These are phyloP conservation scores for Metroxylon sagu DNA, from an alignment of 176 grass and related monocot species.

Conservation along the genomic window DNA sequence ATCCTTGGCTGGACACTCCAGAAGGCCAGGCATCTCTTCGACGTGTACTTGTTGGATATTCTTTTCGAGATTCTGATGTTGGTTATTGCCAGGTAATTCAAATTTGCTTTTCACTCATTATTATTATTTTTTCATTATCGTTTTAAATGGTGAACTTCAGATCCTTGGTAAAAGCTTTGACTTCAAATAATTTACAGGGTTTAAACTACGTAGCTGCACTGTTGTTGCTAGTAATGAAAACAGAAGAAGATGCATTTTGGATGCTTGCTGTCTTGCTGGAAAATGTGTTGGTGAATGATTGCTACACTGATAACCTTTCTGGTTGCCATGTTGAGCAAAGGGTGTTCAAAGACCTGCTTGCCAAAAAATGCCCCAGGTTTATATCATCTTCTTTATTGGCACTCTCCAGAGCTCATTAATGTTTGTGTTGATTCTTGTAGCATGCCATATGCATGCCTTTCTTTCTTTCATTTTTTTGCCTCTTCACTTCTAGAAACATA, in stretches of 20 bases:
- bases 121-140: too few relatives aligned
- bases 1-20: slow-evolving; percentile 80
- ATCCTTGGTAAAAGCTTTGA: too few relatives aligned
- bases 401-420: too few relatives aligned
- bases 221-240: slow-evolving; percentile 75
- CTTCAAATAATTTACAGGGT: slow-evolving; percentile 35
- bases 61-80: slow-evolving; percentile 96
- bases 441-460: not conserved
- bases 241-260: slow-evolving; percentile 97
- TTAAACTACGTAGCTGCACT: slow-evolving; percentile 95
- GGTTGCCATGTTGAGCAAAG: slow-evolving; percentile 99
- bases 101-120: not conserved
- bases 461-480: not conserved
- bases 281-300: slow-evolving; percentile 92
- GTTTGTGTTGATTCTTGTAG: too few relatives aligned
- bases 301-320: slow-evolving; percentile 92
- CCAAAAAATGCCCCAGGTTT: slow-evolving; percentile 92
- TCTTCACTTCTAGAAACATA: too few relatives aligned
- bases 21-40: slow-evolving; percentile 86
- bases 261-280: slow-evolving; percentile 90
- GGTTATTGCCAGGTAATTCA: slow-evolving; percentile 86
- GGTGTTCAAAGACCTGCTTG: slow-evolving; percentile 90
- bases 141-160: too few relatives aligned
- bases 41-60: slow-evolving; percentile 86
- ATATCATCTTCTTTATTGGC: too few relatives aligned